Evolutionary conservation across 2,329 filamentous ascomycete species (phyloP), one percentile per base, ranked within the genome.

Genomic region (Calonectria pteridis): DNA sequence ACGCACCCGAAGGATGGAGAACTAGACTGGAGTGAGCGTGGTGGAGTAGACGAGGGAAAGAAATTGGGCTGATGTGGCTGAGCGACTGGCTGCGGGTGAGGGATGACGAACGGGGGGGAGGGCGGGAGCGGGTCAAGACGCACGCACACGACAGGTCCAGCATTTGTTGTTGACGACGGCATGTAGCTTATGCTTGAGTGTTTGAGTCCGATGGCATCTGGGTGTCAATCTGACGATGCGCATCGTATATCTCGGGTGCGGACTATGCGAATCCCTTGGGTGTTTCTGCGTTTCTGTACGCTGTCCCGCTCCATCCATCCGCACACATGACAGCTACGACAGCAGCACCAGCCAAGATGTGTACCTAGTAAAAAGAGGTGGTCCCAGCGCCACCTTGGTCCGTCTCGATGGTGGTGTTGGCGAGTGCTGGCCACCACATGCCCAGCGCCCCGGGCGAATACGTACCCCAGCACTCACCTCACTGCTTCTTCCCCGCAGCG

Each of bases 21-120:
- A 31, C 33, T 40, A 53, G 35, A 35, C 55, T 58, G 65, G 65
- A 55, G 65, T 26, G 35, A 43, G 62, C 40, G 59, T 64, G 59
- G 50, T 53, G 62, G 69, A 70, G 43, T 40, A 29, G 64, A 40
- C n/a, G 68, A 58, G 62, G 50, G 63, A 59, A 72, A 51, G 63
- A 72, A 72, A 72, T 72, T 72, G 69, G 63, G 69, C 64, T 67
- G 69, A 33, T 72, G 69, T 72, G 69, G 69, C 69, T 72, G 69
- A 72, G 69, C 46, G 64, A 46, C 49, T 65, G 51, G 64, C 69
- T 72, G 63, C 64, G 69, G 69, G 63, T 31, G 63, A 67, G 53
- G 69, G 69, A 72, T 72, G 69, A 72, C 69, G 69, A 67, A 66
- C 50, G 63, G 63, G 50, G 33, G 49, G 37, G 18, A 49, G 59